These are phyloP conservation scores for Butyriboletus appendiculatus DNA, from an alignment of 1,284 basidiomycete genomes.

Conservation along the genomic window DNA sequence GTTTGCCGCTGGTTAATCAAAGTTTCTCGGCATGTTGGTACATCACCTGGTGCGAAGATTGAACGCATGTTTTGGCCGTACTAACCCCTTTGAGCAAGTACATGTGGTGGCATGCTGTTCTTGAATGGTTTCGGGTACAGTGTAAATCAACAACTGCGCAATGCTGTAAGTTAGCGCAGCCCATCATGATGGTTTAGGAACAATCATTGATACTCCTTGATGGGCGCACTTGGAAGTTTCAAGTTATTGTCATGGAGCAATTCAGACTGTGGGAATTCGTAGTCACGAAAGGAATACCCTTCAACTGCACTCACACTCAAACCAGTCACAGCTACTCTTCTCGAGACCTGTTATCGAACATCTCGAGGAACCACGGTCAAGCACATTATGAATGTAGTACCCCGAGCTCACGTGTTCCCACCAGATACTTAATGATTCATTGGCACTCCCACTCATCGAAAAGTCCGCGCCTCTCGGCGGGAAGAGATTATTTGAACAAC, in stretches of 20 bases:
- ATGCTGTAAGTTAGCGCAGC: background rate
- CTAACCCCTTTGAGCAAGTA: background rate
- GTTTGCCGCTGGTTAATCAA: background rate
- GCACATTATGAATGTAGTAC: background rate
- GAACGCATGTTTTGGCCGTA: background rate
- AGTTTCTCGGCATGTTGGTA: background rate
- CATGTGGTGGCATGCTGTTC: no score
- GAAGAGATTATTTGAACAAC: background rate
- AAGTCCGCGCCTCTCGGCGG: background rate
- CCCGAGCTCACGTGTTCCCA: background rate
- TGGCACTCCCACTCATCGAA: background rate
- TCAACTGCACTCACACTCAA: no score
- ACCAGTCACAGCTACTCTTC: background rate
- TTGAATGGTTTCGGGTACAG: background rate
- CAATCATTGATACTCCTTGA: background rate
- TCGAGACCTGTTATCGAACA: background rate
- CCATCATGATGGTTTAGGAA: background rate
- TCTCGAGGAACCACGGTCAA: background rate
- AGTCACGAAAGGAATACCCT: no score
- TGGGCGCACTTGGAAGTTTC: no score
- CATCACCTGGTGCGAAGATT: background rate
- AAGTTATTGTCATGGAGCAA: no score
- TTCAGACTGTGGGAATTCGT: no score
- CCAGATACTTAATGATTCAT: background rate
- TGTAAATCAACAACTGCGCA: background rate